Conservation (phyloP, 1,284 basidiomycete species). For the Entoloma clypeatum region DNA sequence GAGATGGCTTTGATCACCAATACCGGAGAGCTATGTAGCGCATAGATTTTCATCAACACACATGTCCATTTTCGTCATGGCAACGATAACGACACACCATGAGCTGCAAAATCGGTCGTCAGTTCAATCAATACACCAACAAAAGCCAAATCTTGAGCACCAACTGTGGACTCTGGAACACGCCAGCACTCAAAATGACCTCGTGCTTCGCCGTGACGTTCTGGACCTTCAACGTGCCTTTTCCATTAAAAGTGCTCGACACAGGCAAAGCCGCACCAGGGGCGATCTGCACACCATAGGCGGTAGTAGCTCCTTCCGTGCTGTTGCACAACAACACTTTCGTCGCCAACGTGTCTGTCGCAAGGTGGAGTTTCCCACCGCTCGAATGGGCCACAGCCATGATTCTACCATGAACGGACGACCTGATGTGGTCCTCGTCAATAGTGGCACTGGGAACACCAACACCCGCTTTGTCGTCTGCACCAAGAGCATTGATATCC, state of each 20-base stretch:
- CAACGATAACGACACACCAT: slow-evolving; percentile 20
- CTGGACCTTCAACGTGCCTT: slow-evolving; percentile 14
- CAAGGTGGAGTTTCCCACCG: slow-evolving; percentile 10
- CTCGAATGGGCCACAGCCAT: slow-evolving; percentile 11
- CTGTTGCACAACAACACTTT: slow-evolving; percentile 24
- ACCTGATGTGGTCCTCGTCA: slow-evolving; percentile 14
- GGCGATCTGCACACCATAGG: slow-evolving; percentile 25
- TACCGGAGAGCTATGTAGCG: slow-evolving; percentile 27
- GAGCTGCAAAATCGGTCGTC: slow-evolving; percentile 18
- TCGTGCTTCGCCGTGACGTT: slow-evolving; percentile 23
- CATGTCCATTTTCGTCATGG: neutral
- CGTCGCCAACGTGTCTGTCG: slow-evolving; percentile 20
- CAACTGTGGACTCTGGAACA: slow-evolving; percentile 28
- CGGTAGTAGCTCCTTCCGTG: slow-evolving; percentile 11
- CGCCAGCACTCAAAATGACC: slow-evolving; percentile 26
- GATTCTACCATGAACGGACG: slow-evolving; percentile 18
- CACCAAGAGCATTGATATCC: slow-evolving; percentile 15
- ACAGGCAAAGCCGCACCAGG: slow-evolving; percentile 23
- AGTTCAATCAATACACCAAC: neutral
- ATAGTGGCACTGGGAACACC: slow-evolving; percentile 11
- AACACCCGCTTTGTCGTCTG: slow-evolving; percentile 8
- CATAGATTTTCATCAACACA: neutral
- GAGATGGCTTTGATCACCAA: slow-evolving; percentile 25
- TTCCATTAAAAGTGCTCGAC: slow-evolving; percentile 23
- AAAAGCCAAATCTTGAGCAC: slow-evolving; percentile 13